Evolutionary conservation across 768 basidiomycete species (phyloP).

Genomic region (Phallus indusiatus): DNA sequence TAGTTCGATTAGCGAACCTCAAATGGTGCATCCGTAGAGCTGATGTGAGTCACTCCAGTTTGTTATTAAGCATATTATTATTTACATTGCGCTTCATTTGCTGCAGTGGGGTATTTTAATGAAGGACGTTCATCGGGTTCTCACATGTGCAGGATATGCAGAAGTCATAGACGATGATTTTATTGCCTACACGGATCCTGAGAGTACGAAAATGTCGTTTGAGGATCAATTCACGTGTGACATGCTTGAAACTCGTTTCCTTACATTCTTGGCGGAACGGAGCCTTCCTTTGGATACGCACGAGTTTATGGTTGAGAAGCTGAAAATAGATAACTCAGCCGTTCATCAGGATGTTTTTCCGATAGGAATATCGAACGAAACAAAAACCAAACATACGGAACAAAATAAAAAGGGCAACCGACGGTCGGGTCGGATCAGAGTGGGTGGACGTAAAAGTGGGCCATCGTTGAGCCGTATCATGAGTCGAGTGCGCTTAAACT

Average conservation of each 20-base stretch:
- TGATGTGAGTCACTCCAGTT: no score
- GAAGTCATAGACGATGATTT: constrained; percentile 71
- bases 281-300: not conserved
- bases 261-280: not conserved
- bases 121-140: constrained; percentile 50
- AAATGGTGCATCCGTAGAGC: constrained; percentile 49
- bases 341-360: not conserved
- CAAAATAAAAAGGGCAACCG: no score
- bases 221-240: not conserved
- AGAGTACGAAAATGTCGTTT: not conserved
- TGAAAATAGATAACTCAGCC: not conserved
- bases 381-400: no score
- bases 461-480: not conserved
- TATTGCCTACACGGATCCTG: constrained; percentile 27
- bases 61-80: no score
- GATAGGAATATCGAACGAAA: not conserved
- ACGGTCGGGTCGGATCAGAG: no score
- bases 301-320: not conserved
- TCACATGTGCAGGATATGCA: constrained; percentile 50
- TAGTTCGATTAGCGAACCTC: constrained; percentile 65
- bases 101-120: constrained; percentile 51
- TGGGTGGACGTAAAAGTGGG: no score
- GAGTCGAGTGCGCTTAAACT: not conserved
- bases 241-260: not conserved
- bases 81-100: not conserved